Evolutionary conservation across 2,329 filamentous ascomycete species (phyloP), one percentile per base, ranked within the genome.

Genomic region (Teratosphaeria nubilosa): DNA sequence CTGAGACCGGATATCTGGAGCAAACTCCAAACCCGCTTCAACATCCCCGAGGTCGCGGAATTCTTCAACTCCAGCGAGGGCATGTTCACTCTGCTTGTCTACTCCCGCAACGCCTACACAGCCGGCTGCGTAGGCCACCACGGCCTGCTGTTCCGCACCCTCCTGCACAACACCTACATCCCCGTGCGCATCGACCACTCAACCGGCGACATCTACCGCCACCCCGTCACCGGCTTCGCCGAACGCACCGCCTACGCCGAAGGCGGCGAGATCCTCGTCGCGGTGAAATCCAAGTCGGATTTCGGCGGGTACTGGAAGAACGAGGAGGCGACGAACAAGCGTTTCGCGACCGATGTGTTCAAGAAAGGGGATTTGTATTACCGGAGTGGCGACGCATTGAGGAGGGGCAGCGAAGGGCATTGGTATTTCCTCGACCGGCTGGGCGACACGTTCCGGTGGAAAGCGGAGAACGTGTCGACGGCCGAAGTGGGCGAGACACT

Each of bases 31-130:
- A 79, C 85, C 51, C 78, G 84, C 14, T 87, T 87, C 68, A 81
- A 80, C 55, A 82, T 87, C 63, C 72, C 78, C 25, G 79, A 82
- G 45, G 81, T 91, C 1, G 76, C 75, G 58, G 88, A 91, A 70
- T 90, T 91, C 73, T 91, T 90, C 77, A 88, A 86, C 69, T 88
- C 85, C 59, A 88, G 85, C 2, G 88, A 91, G 71, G 86, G 87
- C 20, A 77, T 89, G 51, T 80, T 91, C 67, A 71, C 72, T 0
- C 73, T 90, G 2, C 58, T 64, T 34, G 66, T 65, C 55, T 65
- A 58, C 22, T 59, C 59, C 16, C 59, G 62, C 56, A 92, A 94
- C 67, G 81, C 86, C 59, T 90, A 84, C 68, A 76, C 80, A 1
- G 78, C 81, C 10, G 79, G 81, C 5, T 78, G 80, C 27, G 86